Conservation (phyloP, 495 filamentous ascomycete genomes). For the Extremus antarcticus region DNA sequence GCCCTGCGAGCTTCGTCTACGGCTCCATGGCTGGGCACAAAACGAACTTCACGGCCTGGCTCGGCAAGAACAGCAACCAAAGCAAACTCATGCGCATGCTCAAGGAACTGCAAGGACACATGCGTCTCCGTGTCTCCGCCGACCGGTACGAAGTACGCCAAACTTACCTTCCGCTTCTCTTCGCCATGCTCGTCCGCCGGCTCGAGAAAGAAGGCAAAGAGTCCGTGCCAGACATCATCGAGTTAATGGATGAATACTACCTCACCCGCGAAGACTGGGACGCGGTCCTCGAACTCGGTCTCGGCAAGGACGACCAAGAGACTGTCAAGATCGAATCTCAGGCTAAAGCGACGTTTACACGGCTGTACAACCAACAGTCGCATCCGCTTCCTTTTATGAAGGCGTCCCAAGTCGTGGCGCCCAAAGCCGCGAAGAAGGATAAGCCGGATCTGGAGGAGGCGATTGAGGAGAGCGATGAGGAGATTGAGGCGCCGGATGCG, state of each 20-base stretch:
- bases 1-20: constrained; percentile 79
- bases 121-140: constrained; percentile 84
- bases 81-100: constrained; percentile 73
- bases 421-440: constrained; percentile 59
- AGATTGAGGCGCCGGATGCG: constrained; percentile 49
- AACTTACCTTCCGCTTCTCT: constrained; percentile 85
- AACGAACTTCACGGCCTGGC: constrained; percentile 70
- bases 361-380: constrained; percentile 33
- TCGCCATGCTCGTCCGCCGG: constrained; percentile 63
- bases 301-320: constrained; percentile 70
- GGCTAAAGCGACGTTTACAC: constrained; percentile 81
- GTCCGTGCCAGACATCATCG: constrained; percentile 43
- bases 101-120: constrained; percentile 94
- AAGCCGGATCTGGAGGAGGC: constrained; percentile 93
- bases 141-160: constrained; percentile 90
- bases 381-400: constrained; percentile 97
- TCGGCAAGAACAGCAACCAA: constrained; percentile 88
- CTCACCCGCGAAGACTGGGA: constrained; percentile 95
- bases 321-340: constrained; percentile 65
- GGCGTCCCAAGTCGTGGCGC: constrained; percentile 58
- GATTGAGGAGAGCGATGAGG: constrained; percentile 82
- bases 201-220: constrained; percentile 31
- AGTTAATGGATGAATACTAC: constrained; percentile 94
- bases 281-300: constrained; percentile 77
- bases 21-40: constrained; percentile 53